These are phyloP conservation scores for Xylariaceae sp. DNA, from an alignment of 2,329 filamentous ascomycete genomes.

Conservation along the genomic window DNA sequence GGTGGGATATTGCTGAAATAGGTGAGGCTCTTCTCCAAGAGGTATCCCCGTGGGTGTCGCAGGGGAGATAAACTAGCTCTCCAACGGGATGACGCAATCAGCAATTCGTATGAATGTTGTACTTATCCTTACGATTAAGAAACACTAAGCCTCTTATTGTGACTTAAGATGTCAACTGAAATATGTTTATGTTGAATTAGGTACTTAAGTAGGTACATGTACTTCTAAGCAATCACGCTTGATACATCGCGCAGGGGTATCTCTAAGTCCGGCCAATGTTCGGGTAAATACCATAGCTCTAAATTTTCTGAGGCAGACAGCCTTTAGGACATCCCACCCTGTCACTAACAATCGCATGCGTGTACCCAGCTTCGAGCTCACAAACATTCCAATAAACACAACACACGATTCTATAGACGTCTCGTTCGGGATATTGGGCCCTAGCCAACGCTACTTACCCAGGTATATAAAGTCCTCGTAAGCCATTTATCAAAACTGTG, in stretches of 20 bases:
- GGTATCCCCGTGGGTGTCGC: background rate
- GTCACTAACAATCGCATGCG: conserved; percentile 18
- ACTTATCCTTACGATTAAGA: background rate
- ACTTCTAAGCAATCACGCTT: no score
- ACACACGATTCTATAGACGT: background rate
- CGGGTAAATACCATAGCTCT: conserved; percentile 16
- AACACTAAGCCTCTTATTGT: no score
- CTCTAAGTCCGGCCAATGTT: conserved; percentile 12
- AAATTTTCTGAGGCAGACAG: conserved; percentile 8
- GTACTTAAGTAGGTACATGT: no score
- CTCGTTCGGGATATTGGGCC: background rate
- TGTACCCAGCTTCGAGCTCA: background rate
- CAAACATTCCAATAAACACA: background rate
- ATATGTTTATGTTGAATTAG: no score
- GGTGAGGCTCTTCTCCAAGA: background rate
- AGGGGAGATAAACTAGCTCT: background rate
- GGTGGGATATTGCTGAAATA: background rate
- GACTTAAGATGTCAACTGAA: no score
- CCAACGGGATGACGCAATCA: background rate
- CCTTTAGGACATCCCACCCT: conserved; percentile 19
- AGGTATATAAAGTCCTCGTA: conserved; percentile 1
- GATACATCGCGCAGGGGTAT: no score
- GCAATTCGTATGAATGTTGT: background rate
- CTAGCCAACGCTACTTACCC: background rate
- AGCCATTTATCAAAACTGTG: background rate